Evolutionary conservation across 1,139 yeast genomes (phyloP).

Genomic region (Geotrichum klebahnii): DNA sequence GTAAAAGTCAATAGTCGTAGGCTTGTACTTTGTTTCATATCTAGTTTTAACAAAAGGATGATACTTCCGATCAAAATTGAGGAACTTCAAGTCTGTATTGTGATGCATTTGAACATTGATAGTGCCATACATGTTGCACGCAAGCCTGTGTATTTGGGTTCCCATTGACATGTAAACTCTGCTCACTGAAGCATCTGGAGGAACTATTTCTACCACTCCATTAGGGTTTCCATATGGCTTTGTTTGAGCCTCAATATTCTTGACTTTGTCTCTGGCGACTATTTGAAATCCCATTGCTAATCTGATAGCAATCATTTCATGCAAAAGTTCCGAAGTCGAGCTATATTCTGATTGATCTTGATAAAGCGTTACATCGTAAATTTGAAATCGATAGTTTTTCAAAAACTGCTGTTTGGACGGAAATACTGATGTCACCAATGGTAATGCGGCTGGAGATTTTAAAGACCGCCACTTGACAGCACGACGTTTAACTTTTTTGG

Average conservation of each 20-base stretch:
- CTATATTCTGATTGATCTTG: slow-evolving; percentile 52
- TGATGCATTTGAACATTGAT: slow-evolving; percentile 73
- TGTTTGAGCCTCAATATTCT: slow-evolving; percentile 55
- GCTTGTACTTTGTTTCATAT: slow-evolving; percentile 64
- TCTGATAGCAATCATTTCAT: slow-evolving; percentile 83
- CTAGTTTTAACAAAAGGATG: slow-evolving; percentile 68
- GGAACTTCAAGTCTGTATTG: slow-evolving; percentile 32
- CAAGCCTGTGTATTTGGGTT: slow-evolving; percentile 78
- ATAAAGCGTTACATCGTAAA: slow-evolving; percentile 60
- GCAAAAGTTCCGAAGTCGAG: slow-evolving; percentile 61
- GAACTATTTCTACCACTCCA: slow-evolving; percentile 40
- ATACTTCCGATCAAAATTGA: slow-evolving; percentile 10
- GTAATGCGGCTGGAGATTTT: slow-evolving; percentile 89
- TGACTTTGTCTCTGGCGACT: slow-evolving; percentile 66
- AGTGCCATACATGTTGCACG: slow-evolving; percentile 56
- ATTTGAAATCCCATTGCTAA: slow-evolving; percentile 86
- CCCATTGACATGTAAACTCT: slow-evolving; percentile 71
- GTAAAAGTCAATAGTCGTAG: slow-evolving; percentile 52
- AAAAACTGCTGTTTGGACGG: slow-evolving; percentile 63
- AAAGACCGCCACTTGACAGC: slow-evolving; percentile 88
- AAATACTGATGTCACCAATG: slow-evolving; percentile 70
- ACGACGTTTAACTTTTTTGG: slow-evolving; percentile 59
- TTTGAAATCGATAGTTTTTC: slow-evolving; percentile 46
- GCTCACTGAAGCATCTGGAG: slow-evolving; percentile 50
- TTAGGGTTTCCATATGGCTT: slow-evolving; percentile 55